Percentiles rank a stretch among this genome's conserved stretches.
These are phyloP conservation scores for Colletotrichum tofieldiae DNA, from an alignment of 2,329 filamentous ascomycete genomes.

Conservation along the genomic window DNA sequence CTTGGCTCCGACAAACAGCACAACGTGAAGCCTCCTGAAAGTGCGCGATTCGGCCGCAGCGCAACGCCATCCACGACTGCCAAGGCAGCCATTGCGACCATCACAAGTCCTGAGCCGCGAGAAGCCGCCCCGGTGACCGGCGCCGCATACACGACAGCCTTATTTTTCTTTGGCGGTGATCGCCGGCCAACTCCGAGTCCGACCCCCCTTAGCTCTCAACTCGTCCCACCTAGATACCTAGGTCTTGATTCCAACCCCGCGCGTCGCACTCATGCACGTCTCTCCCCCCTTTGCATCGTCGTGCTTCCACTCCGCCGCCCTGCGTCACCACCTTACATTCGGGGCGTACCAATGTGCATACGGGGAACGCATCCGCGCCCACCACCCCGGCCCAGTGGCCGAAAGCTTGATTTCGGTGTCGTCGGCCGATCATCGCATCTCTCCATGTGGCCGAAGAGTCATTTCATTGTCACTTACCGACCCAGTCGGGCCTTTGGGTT, in stretches of 20 bases:
- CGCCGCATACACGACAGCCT: constrained; percentile 29
- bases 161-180: constrained; percentile 15
- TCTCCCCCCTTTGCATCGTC: not conserved
- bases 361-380: constrained; percentile 27
- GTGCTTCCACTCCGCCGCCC: constrained; percentile 10
- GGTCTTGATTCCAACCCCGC: not conserved
- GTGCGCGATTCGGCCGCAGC: not conserved
- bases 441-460: constrained; percentile 10
- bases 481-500: not conserved
- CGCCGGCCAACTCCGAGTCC: constrained; percentile 17
- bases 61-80: constrained; percentile 29
- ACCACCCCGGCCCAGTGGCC: constrained; percentile 10
- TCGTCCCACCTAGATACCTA: not conserved
- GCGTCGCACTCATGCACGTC: not conserved
- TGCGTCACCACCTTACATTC: constrained; percentile 31
- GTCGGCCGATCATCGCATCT: constrained; percentile 26
- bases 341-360: constrained; percentile 37
- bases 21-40: not conserved
- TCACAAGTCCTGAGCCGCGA: constrained; percentile 29
- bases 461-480: not conserved
- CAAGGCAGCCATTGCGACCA: constrained; percentile 21
- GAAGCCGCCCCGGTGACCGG: constrained; percentile 41
- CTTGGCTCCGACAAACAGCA: constrained; percentile 3
- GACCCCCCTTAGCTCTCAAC: not conserved
- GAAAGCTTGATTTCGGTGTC: constrained; percentile 38